Conservation (phyloP, 2,329 filamentous ascomycete genomes). For the Fusarium sp. region DNA sequence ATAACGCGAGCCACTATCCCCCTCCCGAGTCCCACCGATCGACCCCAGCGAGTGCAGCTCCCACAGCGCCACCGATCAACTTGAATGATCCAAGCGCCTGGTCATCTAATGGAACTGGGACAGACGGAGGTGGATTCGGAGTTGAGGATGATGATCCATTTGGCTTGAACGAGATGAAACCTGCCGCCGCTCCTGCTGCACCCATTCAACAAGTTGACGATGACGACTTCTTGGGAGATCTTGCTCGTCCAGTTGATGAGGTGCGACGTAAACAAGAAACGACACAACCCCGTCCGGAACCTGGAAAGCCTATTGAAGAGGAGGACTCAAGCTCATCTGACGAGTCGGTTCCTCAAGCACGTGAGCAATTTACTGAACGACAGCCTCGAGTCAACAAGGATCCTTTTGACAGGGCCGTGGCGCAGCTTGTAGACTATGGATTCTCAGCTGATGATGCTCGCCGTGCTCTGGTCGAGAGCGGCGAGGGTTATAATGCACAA, state of each 20-base stretch:
- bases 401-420: constrained; percentile 80
- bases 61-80: constrained; percentile 58
- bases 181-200: constrained; percentile 51
- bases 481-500: constrained; percentile 84
- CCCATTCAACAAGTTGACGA: constrained; percentile 60
- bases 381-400: constrained; percentile 51
- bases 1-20: constrained; percentile 73
- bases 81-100: constrained; percentile 68
- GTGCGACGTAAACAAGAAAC: constrained; percentile 64
- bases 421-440: constrained; percentile 93
- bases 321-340: constrained; percentile 62
- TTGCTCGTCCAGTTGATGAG: constrained; percentile 75
- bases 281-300: constrained; percentile 59
- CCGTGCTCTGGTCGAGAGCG: constrained; percentile 82
- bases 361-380: constrained; percentile 42
- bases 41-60: constrained; percentile 57
- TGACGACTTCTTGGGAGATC: constrained; percentile 74
- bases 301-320: constrained; percentile 69
- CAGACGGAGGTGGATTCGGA: constrained; percentile 56
- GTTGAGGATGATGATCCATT: constrained; percentile 91
- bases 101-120: constrained; percentile 52
- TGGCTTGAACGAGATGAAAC: constrained; percentile 76
- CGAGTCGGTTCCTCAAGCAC: constrained; percentile 51
- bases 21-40: constrained; percentile 60
- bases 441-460: constrained; percentile 89